Evolutionary conservation across 805 yeast species (phyloP), one percentile per base, ranked within the genome.

Genomic region (Millerago galiae): DNA sequence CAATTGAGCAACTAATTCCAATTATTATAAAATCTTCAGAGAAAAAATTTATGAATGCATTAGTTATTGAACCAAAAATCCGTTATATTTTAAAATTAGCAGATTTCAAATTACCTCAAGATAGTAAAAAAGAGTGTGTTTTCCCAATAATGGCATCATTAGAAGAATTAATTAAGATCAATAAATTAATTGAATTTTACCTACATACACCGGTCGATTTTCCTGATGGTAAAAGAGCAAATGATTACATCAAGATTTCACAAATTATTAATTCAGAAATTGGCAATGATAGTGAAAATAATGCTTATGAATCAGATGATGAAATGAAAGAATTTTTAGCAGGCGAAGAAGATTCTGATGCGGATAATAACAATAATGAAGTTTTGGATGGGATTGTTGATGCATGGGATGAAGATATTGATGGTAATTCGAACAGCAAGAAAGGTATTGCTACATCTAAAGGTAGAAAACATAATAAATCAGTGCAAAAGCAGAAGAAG

Each of bases 31-130:
- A 49, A 13, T 42, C 54, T 6, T 48, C 50, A 11, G 60, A 55
- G 6, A 45, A 50, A 5, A 52, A 42, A 6, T 33, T 41, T 14
- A 48, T 49, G 42, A 57, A 49, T n/a, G 48, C 53, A 11, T 49
- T 76, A 6, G 65, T 73, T 17, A 67, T 66, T 15, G 76, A 79
- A 42, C 71, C 79, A 3, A 63, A 72, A 39, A 43, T 76, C 14
- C 58, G 86, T 28, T 60, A 76, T 26, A 55, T 80, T 14, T 58
- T 81, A 39, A 55, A 58, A 9, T 50, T 67, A 5, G 55, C 75
- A 16, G 82, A 81, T 8, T 73, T 70, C 44, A 63, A 59, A 5
- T 42, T 73, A 13, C 76, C 79, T 1, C 62, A 49, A 21, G 57
- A 58, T 6, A 56, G 68, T 26, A 65, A 60, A 26, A 74, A 66